Base-by-base conservation (phyloP, 176 grass and related monocot species). In the Puccinellia tenuiflora region DNA sequence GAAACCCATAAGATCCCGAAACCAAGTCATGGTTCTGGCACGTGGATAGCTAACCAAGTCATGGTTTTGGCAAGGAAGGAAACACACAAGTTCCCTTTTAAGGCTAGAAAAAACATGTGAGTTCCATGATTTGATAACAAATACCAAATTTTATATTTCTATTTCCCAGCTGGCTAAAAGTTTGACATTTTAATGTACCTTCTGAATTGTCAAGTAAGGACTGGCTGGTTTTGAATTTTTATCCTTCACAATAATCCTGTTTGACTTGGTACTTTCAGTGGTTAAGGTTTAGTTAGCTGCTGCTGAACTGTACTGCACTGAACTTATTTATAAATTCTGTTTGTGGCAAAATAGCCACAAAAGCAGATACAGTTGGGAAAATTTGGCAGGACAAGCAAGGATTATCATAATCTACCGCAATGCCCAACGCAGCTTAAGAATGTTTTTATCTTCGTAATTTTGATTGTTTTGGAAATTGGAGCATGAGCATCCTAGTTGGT, bases 151-250 rank as follows among this genome's bases (percentile, higher is more conserved):
- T 79, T 1, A 14, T 63, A 39, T 46, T n/a, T 26, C 7, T 85
- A 22, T 75, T 75, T 35, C 25, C 45, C 59, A 43, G 12, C n/a
- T 67, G 55, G 63, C 21, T 30, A 62, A 28, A 43, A 75, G 24
- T 24, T 75, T 86, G 18, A 47, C 59, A 75, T 82, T 33, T 76
- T 3, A 76, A 38, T 71, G 21, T 34, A 57, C 65, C 25, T 60
- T 73, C 14, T 64, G 52, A 79, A 63, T 54, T 43, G 1, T 40
- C 33, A 57, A 75, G 76, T 31, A 13, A 24, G 10, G 54, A 79
- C 11, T 9, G 6, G 11, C 31, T 75, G 24, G 15, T 86, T 73
- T 80, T 74, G 38, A 81, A 68, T 77, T 2, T 37, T 6, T 74
- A 52, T 20, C 42, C 15, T 55, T 78, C 5, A 38, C 34, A 31